phyloP scores from a whole-genome alignment of 139 green algal species.

The Raphidocelis subcapitata region DNA sequence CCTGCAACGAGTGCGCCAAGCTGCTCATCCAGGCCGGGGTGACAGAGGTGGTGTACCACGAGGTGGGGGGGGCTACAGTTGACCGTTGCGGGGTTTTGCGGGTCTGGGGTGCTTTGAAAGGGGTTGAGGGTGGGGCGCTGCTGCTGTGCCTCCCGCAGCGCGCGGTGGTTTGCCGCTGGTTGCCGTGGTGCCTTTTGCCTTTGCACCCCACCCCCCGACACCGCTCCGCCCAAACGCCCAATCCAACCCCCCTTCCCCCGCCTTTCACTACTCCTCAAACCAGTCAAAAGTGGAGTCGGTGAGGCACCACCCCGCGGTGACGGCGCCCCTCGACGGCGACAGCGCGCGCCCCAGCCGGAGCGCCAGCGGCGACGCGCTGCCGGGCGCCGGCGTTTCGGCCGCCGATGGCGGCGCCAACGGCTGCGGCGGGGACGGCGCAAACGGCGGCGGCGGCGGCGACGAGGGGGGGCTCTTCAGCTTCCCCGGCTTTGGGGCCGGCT shows the following conservation, averaged over 20 bases:
- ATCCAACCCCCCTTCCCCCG: no score
- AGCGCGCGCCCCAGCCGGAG: no score
- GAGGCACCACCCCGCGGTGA: no score
- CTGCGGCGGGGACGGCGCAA: not conserved
- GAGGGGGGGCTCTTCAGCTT: no score
- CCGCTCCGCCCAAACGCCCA: no score
- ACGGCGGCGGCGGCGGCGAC: no score
- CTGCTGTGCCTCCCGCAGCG: not conserved
- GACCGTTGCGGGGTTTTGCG: not conserved
- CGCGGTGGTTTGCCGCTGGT: not conserved
- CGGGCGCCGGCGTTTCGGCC: not conserved
- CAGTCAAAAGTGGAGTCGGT: no score
- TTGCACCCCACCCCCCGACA: no score
- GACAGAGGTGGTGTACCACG: conserved; percentile 86
- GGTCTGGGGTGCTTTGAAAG: not conserved
- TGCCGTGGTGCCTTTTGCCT: conserved; percentile 9
- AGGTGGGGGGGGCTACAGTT: conserved; percentile 43
- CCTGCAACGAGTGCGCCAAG: conserved; percentile 99
- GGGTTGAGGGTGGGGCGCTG: not conserved
- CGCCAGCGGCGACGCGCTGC: not conserved
- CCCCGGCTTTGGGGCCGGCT: not conserved
- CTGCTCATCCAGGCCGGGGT: conserved; percentile 97
- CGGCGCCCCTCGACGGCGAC: no score
- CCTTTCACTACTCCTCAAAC: no score
- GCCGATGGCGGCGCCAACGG: not conserved